Conservation (phyloP, 2,329 filamentous ascomycete genomes). For the Alternaria gansuensis region DNA sequence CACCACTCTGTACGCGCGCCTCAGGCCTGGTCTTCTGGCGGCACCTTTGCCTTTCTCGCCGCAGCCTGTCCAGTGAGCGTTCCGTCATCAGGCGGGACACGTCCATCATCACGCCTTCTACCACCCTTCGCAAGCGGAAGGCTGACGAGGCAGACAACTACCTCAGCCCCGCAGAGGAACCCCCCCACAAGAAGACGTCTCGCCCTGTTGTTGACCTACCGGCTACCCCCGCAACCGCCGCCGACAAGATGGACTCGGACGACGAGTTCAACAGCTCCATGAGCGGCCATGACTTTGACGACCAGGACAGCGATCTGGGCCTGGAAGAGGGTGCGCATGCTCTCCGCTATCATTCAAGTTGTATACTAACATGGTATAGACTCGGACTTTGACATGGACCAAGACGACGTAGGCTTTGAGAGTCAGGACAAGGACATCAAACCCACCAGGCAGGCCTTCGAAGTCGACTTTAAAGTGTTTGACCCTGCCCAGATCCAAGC, state of each 20-base stretch:
- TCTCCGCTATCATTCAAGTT: conserved; percentile 1
- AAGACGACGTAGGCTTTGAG: conserved; percentile 67
- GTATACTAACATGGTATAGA: conserved; percentile 48
- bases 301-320: conserved; percentile 76
- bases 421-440: conserved; percentile 76
- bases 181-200: conserved; percentile 44
- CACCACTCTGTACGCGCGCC: conserved; percentile 14
- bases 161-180: conserved; percentile 38
- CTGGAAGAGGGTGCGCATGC: conserved; percentile 55
- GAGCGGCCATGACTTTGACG: conserved; percentile 78
- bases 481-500: conserved; percentile 81
- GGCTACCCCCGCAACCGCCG: conserved; percentile 47
- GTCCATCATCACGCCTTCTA: conserved; percentile 51
- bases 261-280: conserved; percentile 89
- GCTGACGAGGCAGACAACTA: conserved; percentile 48
- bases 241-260: conserved; percentile 85
- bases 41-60: conserved; percentile 26
- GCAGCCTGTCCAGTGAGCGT: conserved; percentile 47
- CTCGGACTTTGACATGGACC: conserved; percentile 65
- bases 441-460: conserved; percentile 77
- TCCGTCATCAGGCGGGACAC: conserved; percentile 54
- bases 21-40: conserved; percentile 16
- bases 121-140: conserved; percentile 51
- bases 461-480: conserved; percentile 85
- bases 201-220: conserved; percentile 34